Evolutionary conservation across 2,329 filamentous ascomycete species (phyloP).

Genomic region (Cercospora sp.): DNA sequence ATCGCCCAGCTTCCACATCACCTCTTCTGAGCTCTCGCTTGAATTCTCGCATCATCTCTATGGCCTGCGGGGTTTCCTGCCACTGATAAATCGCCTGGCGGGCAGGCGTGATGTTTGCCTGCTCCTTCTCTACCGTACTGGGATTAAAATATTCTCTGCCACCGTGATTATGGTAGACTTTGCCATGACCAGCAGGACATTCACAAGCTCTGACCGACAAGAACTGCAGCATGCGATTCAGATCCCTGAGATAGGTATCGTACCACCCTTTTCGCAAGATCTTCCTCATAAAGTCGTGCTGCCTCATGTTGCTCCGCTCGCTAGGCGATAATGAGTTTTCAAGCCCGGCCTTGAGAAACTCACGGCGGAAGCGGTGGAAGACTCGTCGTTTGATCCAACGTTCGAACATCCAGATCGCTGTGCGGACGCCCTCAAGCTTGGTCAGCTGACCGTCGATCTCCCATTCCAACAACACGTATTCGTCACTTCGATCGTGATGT

Average conservation of each 20-base stretch:
- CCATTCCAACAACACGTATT: conserved; percentile 2
- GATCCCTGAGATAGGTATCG: conserved; percentile 4
- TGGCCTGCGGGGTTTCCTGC: conserved; percentile 3
- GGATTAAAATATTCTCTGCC: no score
- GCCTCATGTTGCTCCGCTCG: not conserved
- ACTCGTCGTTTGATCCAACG: conserved; percentile 14
- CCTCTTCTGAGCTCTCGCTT: not conserved
- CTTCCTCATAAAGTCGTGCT: conserved; percentile 7
- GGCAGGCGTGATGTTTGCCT: not conserved
- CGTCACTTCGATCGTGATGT: not conserved
- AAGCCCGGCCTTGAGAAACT: conserved; percentile 2
- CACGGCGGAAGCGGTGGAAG: not conserved
- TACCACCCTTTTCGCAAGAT: conserved; percentile 6
- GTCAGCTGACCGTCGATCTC: not conserved
- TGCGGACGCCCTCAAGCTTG: conserved; percentile 7
- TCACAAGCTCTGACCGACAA: not conserved
- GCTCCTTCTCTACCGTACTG: conserved; percentile 1
- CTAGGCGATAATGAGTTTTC: not conserved
- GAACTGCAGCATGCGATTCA: conserved; percentile 8
- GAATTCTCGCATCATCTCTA: conserved; percentile 7
- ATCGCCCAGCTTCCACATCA: not conserved
- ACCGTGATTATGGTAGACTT: not conserved
- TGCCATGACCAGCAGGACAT: not conserved
- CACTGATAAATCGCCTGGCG: conserved; percentile 5
- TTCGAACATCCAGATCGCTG: conserved; percentile 5